phyloP scores from a whole-genome alignment of 345 rosid species.

The Syzygium grande region DNA sequence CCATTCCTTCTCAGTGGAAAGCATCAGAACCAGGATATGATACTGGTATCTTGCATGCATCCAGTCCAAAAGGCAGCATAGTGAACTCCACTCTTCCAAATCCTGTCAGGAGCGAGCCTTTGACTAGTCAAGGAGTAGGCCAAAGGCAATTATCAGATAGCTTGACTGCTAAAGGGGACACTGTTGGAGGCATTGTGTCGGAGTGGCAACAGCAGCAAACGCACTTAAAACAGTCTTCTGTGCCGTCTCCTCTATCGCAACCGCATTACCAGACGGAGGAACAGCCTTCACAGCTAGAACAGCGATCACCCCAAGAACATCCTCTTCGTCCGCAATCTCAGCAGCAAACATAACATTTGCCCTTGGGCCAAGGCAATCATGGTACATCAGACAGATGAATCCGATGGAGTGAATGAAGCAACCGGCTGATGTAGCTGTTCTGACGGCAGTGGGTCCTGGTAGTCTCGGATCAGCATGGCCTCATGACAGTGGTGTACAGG shows the following conservation, averaged over 20 bases:
- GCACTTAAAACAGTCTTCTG: slow-evolving; percentile 32
- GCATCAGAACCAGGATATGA: slow-evolving; percentile 44
- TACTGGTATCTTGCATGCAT: slow-evolving; percentile 25
- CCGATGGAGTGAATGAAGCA: slow-evolving; percentile 54
- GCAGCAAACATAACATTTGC: slow-evolving; percentile 55
- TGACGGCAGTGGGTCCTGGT: slow-evolving; percentile 32
- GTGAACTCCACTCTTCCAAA: slow-evolving; percentile 37
- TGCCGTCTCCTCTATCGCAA: slow-evolving; percentile 33
- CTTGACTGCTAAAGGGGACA: slow-evolving; percentile 34
- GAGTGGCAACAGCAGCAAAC: slow-evolving; percentile 33
- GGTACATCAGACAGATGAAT: slow-evolving; percentile 46
- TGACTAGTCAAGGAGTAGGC: slow-evolving; percentile 40
- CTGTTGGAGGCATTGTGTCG: slow-evolving; percentile 30
- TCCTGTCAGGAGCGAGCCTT: slow-evolving; percentile 41
- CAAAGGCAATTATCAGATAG: slow-evolving; percentile 60
- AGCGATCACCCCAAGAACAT: slow-evolving; percentile 3
- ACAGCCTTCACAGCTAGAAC: slow-evolving; percentile 15
- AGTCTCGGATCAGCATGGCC: slow-evolving; percentile 46
- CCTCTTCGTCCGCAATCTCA: slow-evolving; percentile 39
- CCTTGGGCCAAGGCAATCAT: slow-evolving; percentile 49
- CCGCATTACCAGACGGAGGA: slow-evolving; percentile 45
- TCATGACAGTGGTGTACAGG: slow-evolving; percentile 72
- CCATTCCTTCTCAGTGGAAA: slow-evolving; percentile 35
- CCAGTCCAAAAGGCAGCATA: slow-evolving; percentile 34
- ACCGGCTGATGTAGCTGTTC: slow-evolving; percentile 33